A percentile compares a stretch with the other conserved stretches of the same genome.
Conservation (phyloP, 1,139 yeast species). For the Suhomyces bokatorum region DNA sequence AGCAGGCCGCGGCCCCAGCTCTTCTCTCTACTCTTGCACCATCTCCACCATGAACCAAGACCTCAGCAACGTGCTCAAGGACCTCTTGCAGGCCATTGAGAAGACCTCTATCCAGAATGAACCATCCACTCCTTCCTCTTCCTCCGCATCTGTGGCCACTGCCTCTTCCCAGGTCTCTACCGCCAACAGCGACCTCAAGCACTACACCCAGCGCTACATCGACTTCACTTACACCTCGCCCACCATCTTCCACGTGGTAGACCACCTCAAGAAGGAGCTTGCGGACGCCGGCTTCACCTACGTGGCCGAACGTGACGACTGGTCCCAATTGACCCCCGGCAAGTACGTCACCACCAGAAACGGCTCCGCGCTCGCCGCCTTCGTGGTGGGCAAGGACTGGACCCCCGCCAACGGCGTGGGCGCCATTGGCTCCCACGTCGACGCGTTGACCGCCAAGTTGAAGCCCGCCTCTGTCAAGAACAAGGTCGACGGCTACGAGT, state of each 20-base stretch:
- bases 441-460: conserved; percentile 56
- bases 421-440: conserved; percentile 60
- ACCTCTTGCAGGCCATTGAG: conserved; percentile 8
- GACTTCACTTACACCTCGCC: conserved; percentile 62
- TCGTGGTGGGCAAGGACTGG: conserved; percentile 60
- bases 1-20: background rate
- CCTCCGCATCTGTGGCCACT: background rate
- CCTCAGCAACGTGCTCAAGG: conserved; percentile 5
- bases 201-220: conserved; percentile 52
- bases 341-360: conserved; percentile 57
- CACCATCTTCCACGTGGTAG: conserved; percentile 61
- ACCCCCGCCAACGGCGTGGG: conserved; percentile 56
- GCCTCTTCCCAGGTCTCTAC: conserved; percentile 1
- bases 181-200: conserved; percentile 18
- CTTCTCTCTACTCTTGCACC: background rate
- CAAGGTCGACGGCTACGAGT: conserved; percentile 57
- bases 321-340: conserved; percentile 45
- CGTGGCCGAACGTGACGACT: conserved; percentile 50
- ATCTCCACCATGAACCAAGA: conserved; percentile 6
- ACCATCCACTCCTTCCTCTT: background rate
- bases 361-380: conserved; percentile 58
- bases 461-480: conserved; percentile 55
- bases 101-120: conserved; percentile 1
- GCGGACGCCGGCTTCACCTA: conserved; percentile 53
- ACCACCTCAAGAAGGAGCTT: conserved; percentile 43